phyloP scores from a whole-genome alignment of 805 yeast genomes.

The Candida montana region DNA sequence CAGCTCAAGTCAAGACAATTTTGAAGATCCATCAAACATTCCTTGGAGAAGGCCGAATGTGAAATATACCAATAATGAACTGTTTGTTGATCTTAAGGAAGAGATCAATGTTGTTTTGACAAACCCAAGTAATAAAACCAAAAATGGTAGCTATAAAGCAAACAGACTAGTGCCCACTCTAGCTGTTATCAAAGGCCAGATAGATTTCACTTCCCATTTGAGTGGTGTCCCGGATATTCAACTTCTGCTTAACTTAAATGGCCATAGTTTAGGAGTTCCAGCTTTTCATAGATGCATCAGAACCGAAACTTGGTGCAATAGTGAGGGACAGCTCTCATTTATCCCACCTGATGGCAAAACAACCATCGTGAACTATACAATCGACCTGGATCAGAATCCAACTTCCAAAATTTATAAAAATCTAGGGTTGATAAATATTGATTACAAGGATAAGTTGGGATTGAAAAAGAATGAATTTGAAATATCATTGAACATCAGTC shows the following conservation, averaged over 20 bases:
- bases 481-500: slow-evolving; percentile 26
- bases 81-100: slow-evolving; percentile 80
- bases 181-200: slow-evolving; percentile 57
- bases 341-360: slow-evolving; percentile 87
- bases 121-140: slow-evolving; percentile 20
- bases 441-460: slow-evolving; percentile 30
- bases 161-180: slow-evolving; percentile 34
- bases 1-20: slow-evolving; percentile 7
- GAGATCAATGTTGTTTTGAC: slow-evolving; percentile 48
- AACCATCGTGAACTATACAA: slow-evolving; percentile 54
- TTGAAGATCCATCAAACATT: slow-evolving; percentile 24
- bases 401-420: slow-evolving; percentile 12
- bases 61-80: slow-evolving; percentile 74
- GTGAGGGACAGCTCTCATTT: slow-evolving; percentile 51
- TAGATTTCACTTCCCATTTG: slow-evolving; percentile 62
- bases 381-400: slow-evolving; percentile 40
- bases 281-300: slow-evolving; percentile 70
- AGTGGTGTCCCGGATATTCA: slow-evolving; percentile 74
- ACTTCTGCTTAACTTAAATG: slow-evolving; percentile 43
- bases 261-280: slow-evolving; percentile 49
- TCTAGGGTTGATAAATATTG: slow-evolving; percentile 26
- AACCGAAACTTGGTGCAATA: slow-evolving; percentile 42
- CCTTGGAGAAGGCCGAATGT: slow-evolving; percentile 82
- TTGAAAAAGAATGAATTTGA: slow-evolving; percentile 35
- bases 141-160: slow-evolving; percentile 17